Evolutionary conservation across 1,139 yeast species (phyloP), one percentile per base, ranked within the genome.

Genomic region (Protomyces macrosporus): DNA sequence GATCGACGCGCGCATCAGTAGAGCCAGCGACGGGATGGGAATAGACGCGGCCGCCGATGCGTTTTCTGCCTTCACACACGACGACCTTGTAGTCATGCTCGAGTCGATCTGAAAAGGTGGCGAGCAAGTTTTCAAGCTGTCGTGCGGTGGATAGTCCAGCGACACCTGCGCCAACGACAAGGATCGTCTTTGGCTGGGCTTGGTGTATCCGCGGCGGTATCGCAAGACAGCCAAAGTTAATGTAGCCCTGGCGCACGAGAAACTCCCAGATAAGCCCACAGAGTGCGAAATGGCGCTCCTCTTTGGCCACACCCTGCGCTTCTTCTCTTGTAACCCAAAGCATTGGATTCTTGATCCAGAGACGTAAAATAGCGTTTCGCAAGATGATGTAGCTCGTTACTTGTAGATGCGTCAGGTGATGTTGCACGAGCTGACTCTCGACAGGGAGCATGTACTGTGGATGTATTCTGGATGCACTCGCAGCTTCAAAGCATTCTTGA

Each of bases 211-310:
- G 9, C 50, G 48, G 42, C 12, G 74, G 72, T 53, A 73, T 71
- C 45, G 74, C 75, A 45, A 77, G 70, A 65, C 79, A 78, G 4
- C 81, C 81, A 68, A 72, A 78, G 67, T 78, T 78, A 66, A 78
- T 77, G 68, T 76, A 76, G 3, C 81, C 81, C 64, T 75, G 70
- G 3, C 81, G 74, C 14, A 75, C 74, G 6, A 78, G 72, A 74
- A 77, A 77, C 65, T 78, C 80, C 65, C 72, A 78, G 3, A 80
- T 79, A 36, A 76, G 76, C 63, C 76, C 80, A 0, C 80, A 80
- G 36, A 78, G 69, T 5, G 72, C 74, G 62, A 74, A 77, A 66
- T 71, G 77, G 9, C 79, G 72, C 40, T 75, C 78, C 37, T 77
- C 77, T 32, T 76, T 72, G 12, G 75, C 78, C 66, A 80, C 77